Percentiles rank a stretch among this genome's conserved stretches.
Conservation (phyloP, 768 basidiomycete genomes). For the Paxillus involutus region DNA sequence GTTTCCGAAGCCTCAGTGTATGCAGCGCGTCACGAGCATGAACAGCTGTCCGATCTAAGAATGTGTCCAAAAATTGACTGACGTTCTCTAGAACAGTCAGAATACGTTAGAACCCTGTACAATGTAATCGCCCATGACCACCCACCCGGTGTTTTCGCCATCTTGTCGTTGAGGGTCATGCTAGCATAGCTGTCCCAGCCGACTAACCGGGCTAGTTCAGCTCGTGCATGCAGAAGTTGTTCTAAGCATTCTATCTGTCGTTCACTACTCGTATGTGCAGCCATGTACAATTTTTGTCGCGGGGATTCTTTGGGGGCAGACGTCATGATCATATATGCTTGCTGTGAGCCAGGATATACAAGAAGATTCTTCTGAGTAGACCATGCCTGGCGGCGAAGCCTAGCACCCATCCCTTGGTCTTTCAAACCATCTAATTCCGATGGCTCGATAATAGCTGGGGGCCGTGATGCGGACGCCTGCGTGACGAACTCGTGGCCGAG, state of each 20-base stretch:
- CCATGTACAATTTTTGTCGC: constrained; percentile 78
- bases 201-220: constrained; percentile 79
- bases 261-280: constrained; percentile 71
- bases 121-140: background rate
- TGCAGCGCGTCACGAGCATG: constrained; percentile 74
- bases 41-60: constrained; percentile 78
- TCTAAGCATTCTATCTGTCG: constrained; percentile 81
- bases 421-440: constrained; percentile 72
- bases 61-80: constrained; percentile 75
- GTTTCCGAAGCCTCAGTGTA: constrained; percentile 68
- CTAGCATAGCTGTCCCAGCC: constrained; percentile 86
- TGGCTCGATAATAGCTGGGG: constrained; percentile 66
- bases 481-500: constrained; percentile 86
- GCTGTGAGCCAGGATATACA: constrained; percentile 83
- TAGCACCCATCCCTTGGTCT: constrained; percentile 73
- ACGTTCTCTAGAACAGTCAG: constrained; percentile 65
- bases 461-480: constrained; percentile 60
- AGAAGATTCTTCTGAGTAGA: constrained; percentile 74
- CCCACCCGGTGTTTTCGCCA: constrained; percentile 92
- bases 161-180: constrained; percentile 89
- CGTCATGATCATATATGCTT: constrained; percentile 92
- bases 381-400: constrained; percentile 71
- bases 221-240: constrained; percentile 69
- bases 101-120: constrained; percentile 1
- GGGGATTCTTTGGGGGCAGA: constrained; percentile 85